Evolutionary conservation across 306 rosid species (phyloP), one percentile per base, ranked within the genome.

Genomic region (Coriaria nepalensis): DNA sequence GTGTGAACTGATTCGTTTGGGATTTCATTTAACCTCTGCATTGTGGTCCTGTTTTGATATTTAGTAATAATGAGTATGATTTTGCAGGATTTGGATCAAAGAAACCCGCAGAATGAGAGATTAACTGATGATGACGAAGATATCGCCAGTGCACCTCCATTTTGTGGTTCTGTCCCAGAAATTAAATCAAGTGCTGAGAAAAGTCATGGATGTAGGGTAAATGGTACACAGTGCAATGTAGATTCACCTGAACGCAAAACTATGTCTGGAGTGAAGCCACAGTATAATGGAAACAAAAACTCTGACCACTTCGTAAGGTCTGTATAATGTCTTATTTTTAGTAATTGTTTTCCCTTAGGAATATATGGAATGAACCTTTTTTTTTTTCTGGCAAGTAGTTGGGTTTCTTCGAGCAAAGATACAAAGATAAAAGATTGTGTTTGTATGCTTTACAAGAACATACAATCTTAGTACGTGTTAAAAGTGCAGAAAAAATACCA

Each of bases 61-160:
- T 20, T 20, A 20, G 29, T 20, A 20, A 20, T 20, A 20, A 20
- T 20, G 29, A 20, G 29, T 20, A 20, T 20, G 29, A 61, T 47
- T 40, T 58, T 60, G 60, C 74, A 64, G 75, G 74, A 62, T 59
- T 60, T 68, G 34, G 64, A 45, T 66, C 50, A 55, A 40, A 60
- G 55, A 53, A 70, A 65, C 57, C 33, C 11, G 14, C 72, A 68
- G 75, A 62, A 55, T 48, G 80, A 65, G 52, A 75, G 68, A 60
- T 57, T 79, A 41, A 69, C 83, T 8, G 94, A 85, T 40, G 93
- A 83, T 9, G 94, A 79, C 5, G 85, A 75, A 3, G 77, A 73
- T 20, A 35, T 78, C 78, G 81, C 96, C 10, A 92, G 87, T 70
- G 98, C 98, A 45, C 98, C 98, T 43, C 98, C 96, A 0, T 69